phyloP scores from a whole-genome alignment of 495 filamentous ascomycete genomes.

The Podospora pseudoanserina region DNA sequence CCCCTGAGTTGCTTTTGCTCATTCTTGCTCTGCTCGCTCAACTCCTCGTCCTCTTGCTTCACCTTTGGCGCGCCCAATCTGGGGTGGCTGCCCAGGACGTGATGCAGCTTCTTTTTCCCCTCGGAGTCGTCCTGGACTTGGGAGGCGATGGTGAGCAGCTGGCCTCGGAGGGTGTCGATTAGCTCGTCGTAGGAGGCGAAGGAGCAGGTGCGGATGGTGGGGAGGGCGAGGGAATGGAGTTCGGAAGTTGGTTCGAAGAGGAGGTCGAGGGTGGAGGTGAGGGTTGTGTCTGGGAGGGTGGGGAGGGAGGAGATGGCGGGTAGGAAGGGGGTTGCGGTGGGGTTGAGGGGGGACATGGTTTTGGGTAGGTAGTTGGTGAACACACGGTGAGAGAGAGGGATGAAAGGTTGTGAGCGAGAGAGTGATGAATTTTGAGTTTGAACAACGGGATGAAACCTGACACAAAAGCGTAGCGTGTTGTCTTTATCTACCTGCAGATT shows the following conservation, averaged over 20 bases:
- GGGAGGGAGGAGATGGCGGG: constrained; percentile 35
- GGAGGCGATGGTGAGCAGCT: constrained; percentile 47
- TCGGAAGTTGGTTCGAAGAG: constrained; percentile 84
- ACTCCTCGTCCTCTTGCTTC: constrained; percentile 43
- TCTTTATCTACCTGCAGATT: too few relatives aligned
- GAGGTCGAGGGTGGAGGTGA: constrained; percentile 64
- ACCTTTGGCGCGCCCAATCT: constrained; percentile 63
- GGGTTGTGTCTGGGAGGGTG: constrained; percentile 48
- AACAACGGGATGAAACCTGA: not conserved
- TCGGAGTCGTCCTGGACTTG: constrained; percentile 10
- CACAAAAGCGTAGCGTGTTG: not conserved
- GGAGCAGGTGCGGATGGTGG: constrained; percentile 57
- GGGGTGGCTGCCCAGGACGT: constrained; percentile 83
- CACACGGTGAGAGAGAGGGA: not conserved
- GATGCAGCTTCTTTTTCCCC: constrained; percentile 37
- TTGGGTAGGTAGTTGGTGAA: too few relatives aligned
- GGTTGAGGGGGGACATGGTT: constrained; percentile 24
- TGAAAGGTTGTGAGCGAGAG: too few relatives aligned
- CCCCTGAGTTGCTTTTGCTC: constrained; percentile 75
- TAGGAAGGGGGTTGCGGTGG: constrained; percentile 16
- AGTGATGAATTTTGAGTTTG: not conserved
- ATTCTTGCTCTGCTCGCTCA: constrained; percentile 65
- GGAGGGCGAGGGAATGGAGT: constrained; percentile 67
- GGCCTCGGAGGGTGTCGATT: constrained; percentile 46
- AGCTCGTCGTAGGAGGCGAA: constrained; percentile 47